Evolutionary conservation across 2,329 filamentous ascomycete species (phyloP), one percentile per base, ranked within the genome.

Genomic region (Rutstroemia sp.): DNA sequence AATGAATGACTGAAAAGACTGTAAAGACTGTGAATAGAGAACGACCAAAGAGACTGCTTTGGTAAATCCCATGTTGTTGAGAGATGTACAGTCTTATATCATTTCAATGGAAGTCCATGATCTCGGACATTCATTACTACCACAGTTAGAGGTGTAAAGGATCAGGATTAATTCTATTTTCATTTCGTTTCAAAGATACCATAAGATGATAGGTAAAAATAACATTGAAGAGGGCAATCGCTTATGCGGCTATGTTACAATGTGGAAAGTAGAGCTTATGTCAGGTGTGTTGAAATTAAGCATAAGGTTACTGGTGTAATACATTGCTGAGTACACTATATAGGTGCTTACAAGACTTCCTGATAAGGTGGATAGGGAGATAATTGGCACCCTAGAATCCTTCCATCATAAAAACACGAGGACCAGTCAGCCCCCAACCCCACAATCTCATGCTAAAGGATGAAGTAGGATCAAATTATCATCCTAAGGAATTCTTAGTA

Each of bases 91-190:
- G 45, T 46, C 42, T 53, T 53, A 37, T 53, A 53, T 48, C 19
- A 16, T 21, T 17, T 21, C 39, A 17, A 37, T 41, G 12, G 3
- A 4, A 30, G 27, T 30, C 7, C 10, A 46, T 23, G 8, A 39
- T 47, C 19, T 46, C 9, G 27, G 7, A 46, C 23, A 39, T n/a
- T 53, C 10, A 30, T 12, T 30, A 37, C 23, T 12, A 27, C 21
- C 21, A 12, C 4, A 12, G 16, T 17, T 23, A 6, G 41, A 12
- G 9, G 27, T 21, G 30, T 9, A 45, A 46, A 37, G 41, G 50
- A 52, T 52, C 41, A 52, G 41, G 41, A 52, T 52, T 27, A 14
- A 23, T n/a, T 52, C 25, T 37, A 44, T 44, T 51, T 42, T 21
- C 14, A n/a, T 44, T n/a, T 5, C 12, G 16, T 51, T 51, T 27